Evolutionary conservation across 2,329 filamentous ascomycete species (phyloP).

Genomic region (Blumeria graminis): DNA sequence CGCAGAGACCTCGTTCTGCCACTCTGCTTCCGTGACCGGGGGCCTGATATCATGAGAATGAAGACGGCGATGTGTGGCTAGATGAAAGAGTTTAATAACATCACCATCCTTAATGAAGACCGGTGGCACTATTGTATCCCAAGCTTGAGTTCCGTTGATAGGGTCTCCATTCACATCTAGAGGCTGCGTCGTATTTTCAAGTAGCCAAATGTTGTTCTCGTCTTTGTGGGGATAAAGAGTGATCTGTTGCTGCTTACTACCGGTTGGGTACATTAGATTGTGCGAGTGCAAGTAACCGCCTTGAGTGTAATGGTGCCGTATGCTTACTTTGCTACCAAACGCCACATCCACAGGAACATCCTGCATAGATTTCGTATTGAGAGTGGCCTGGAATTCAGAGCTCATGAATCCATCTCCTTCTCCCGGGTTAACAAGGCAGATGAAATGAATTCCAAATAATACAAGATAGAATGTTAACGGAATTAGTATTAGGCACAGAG

Average conservation of each 20-base stretch:
- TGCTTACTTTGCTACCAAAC: constrained; percentile 61
- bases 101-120: constrained; percentile 56
- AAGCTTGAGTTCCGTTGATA: constrained; percentile 60
- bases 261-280: constrained; percentile 86
- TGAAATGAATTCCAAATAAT: constrained; percentile 94
- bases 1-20: constrained; percentile 89
- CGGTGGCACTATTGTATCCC: constrained; percentile 46
- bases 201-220: constrained; percentile 82
- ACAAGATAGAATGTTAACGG: constrained; percentile 77
- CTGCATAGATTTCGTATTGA: constrained; percentile 92
- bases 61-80: constrained; percentile 61
- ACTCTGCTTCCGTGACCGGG: constrained; percentile 66
- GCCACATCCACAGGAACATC: constrained; percentile 82
- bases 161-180: constrained; percentile 49
- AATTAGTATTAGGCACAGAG: constrained; percentile 79
- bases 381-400: constrained; percentile 90
- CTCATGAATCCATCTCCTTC: constrained; percentile 99
- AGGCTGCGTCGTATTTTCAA: constrained; percentile 93
- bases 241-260: constrained; percentile 96
- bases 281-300: constrained; percentile 96
- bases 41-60: constrained; percentile 90
- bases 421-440: constrained; percentile 79
- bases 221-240: constrained; percentile 98
- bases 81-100: constrained; percentile 63
- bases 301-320: constrained; percentile 92